Percentiles rank a stretch among this genome's conserved stretches.
phyloP scores from a whole-genome alignment of 2,329 filamentous ascomycete genomes.

The Ophiosphaerella narmari region DNA sequence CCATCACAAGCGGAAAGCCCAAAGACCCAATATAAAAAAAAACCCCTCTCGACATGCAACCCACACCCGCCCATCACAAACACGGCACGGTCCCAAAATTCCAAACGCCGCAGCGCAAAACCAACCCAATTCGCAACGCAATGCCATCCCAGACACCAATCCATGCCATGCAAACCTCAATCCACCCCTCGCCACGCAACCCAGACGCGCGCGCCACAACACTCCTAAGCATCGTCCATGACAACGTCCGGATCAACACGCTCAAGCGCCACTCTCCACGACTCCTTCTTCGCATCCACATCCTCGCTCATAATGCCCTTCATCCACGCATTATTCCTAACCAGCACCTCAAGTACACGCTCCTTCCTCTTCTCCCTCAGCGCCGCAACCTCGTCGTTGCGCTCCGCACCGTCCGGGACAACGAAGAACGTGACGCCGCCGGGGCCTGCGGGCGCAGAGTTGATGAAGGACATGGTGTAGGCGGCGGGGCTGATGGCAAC shows the following conservation, averaged over 20 bases:
- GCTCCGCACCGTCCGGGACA: constrained; percentile 38
- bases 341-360: constrained; percentile 48
- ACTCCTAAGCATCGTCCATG: constrained; percentile 32
- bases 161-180: too few species aligned
- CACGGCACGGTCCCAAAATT: too few species aligned
- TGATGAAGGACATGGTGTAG: constrained; percentile 51
- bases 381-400: constrained; percentile 39
- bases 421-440: constrained; percentile 48
- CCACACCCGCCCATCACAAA: too few species aligned
- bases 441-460: constrained; percentile 40
- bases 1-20: too few species aligned
- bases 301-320: constrained; percentile 52
- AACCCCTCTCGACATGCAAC: too few species aligned
- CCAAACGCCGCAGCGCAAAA: too few species aligned
- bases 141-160: too few species aligned
- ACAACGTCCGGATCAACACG: constrained; percentile 38
- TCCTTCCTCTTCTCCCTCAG: constrained; percentile 13
- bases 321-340: constrained; percentile 54
- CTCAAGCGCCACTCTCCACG: constrained; percentile 39
- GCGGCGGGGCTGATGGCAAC: constrained; percentile 51
- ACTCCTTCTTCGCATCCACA: constrained; percentile 50
- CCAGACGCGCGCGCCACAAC: too few species aligned
- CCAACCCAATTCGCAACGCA: too few species aligned
- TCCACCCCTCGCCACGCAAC: too few species aligned
- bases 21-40: too few species aligned